A percentile compares a stretch with the other conserved stretches of the same genome.
phyloP scores from a whole-genome alignment of 148 eudicot genomes.

The Suaeda aralocaspica region DNA sequence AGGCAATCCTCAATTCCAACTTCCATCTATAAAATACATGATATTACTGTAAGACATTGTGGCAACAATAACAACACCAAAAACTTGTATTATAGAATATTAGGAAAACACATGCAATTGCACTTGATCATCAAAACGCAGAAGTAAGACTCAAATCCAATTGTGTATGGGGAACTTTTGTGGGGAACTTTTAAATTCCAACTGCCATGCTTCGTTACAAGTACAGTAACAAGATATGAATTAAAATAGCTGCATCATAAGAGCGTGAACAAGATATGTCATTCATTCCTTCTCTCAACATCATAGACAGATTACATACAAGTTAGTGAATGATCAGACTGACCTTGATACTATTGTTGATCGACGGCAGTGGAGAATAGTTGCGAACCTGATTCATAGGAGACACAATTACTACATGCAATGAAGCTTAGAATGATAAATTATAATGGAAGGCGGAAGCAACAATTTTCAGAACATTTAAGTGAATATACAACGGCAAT shows the following conservation, averaged over 20 bases:
- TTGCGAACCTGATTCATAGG: slow-evolving; percentile 67
- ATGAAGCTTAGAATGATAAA: not conserved
- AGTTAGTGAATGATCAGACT: slow-evolving; percentile 3
- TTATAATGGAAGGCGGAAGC: not conserved
- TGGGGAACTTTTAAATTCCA: no score
- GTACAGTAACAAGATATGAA: not conserved
- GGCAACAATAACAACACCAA: not conserved
- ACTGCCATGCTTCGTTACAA: not conserved
- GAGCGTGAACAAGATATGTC: not conserved
- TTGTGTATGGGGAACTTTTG: not conserved
- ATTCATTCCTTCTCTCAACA: not conserved
- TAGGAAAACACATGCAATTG: not conserved
- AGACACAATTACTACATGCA: slow-evolving; percentile 10
- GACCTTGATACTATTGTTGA: slow-evolving; percentile 95
- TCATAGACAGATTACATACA: not conserved
- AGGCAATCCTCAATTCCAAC: slow-evolving; percentile 98
- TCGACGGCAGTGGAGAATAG: slow-evolving; percentile 66
- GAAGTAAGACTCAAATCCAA: slow-evolving; percentile 2
- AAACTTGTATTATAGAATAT: not conserved
- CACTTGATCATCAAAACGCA: not conserved
- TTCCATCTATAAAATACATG: slow-evolving; percentile 69
- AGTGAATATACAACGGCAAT: not conserved
- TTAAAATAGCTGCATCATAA: not conserved
- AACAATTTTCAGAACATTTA: not conserved
- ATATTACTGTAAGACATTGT: slow-evolving; percentile 7